These are phyloP conservation scores for Zostera marina DNA, from an alignment of 116 monocot species.

Conservation along the genomic window DNA sequence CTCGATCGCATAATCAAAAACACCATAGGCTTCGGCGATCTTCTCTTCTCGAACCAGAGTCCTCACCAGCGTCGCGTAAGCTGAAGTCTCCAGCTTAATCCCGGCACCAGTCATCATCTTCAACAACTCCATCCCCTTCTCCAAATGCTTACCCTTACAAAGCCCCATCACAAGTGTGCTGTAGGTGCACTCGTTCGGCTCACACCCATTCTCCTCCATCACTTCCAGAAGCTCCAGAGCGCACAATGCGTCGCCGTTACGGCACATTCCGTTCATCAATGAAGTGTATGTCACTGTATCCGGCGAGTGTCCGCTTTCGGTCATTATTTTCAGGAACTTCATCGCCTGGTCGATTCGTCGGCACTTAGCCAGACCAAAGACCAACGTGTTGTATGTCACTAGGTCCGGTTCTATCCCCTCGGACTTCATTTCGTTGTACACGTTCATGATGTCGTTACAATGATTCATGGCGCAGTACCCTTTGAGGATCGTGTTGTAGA, in stretches of 20 bases:
- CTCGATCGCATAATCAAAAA: constrained; percentile 78
- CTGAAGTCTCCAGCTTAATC: constrained; percentile 61
- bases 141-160: constrained; percentile 56
- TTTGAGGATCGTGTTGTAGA: constrained; percentile 90
- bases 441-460: constrained; percentile 58
- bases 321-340: constrained; percentile 60
- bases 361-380: constrained; percentile 68
- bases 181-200: constrained; percentile 74
- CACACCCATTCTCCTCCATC: constrained; percentile 81
- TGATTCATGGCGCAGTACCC: constrained; percentile 60
- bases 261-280: constrained; percentile 82
- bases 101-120: constrained; percentile 28
- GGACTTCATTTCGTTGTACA: constrained; percentile 80
- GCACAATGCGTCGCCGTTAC: constrained; percentile 60
- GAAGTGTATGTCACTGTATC: constrained; percentile 75
- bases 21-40: constrained; percentile 64
- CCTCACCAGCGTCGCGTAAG: constrained; percentile 70
- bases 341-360: constrained; percentile 64
- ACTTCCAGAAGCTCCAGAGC: constrained; percentile 40
- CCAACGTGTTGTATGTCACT: constrained; percentile 74
- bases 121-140: constrained; percentile 58
- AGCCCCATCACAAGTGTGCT: constrained; percentile 76
- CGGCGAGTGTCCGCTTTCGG: constrained; percentile 41
- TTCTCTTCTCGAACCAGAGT: constrained; percentile 38
- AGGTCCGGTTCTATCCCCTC: constrained; percentile 82